phyloP scores from a whole-genome alignment of 129 eudicot genomes.

The Gnaphalium uliginosum region DNA sequence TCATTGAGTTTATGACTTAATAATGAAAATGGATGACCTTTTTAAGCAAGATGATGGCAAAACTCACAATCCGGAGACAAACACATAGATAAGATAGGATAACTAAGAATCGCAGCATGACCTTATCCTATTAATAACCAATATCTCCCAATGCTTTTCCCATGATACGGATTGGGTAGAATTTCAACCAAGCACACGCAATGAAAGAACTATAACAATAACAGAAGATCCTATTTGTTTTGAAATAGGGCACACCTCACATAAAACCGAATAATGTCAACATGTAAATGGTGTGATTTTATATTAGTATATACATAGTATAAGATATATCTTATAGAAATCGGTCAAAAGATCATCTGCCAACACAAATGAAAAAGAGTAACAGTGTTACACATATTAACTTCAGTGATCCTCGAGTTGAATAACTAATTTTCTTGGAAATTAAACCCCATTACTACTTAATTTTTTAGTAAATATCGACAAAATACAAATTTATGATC shows the following conservation, averaged over 20 bases:
- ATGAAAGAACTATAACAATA: background rate
- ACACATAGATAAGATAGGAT: background rate
- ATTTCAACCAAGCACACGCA: background rate
- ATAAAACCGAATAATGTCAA: conserved; percentile 1
- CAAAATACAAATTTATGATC: background rate
- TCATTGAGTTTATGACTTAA: conserved; percentile 2
- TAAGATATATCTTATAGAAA: too few relatives aligned
- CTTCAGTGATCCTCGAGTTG: background rate
- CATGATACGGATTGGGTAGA: background rate
- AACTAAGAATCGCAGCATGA: background rate
- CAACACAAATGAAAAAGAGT: background rate
- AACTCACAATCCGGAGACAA: conserved; percentile 7
- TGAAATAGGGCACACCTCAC: background rate
- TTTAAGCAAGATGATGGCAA: background rate
- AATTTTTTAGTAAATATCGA: background rate
- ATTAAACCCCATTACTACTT: background rate
- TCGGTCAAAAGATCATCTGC: background rate
- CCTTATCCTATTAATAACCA: background rate
- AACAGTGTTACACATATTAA: conserved; percentile 7
- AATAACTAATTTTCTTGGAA: background rate
- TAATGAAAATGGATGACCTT: conserved; percentile 10
- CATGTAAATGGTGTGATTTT: background rate
- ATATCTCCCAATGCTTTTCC: background rate
- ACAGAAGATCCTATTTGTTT: background rate
- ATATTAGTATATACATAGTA: background rate